phyloP scores from a whole-genome alignment of 306 rosid genomes.

The Acmispon strigosus region DNA sequence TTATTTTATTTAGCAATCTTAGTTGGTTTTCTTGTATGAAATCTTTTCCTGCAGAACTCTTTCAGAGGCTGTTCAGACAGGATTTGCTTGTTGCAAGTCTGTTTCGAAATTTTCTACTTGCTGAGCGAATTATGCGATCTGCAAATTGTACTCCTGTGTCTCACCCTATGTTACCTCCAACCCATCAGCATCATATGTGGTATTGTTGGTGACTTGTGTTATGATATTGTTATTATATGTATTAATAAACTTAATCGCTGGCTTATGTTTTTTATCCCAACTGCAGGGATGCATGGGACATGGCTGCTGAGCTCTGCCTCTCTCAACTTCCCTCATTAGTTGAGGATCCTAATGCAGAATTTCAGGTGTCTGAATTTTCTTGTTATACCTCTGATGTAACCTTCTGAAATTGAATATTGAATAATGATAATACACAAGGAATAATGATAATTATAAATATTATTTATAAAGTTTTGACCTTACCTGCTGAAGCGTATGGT shows the following conservation, averaged over 20 bases:
- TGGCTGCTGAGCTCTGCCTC: constrained; percentile 99
- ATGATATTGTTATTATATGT: constrained; percentile 7
- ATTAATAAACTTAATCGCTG: constrained; percentile 10
- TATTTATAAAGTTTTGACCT: constrained; percentile 4
- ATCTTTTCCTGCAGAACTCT: constrained; percentile 69
- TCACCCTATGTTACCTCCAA: constrained; percentile 81
- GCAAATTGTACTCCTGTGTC: constrained; percentile 98
- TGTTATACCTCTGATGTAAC: background rate
- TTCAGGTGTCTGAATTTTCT: constrained; percentile 49
- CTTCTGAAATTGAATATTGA: constrained; percentile 10
- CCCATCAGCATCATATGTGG: constrained; percentile 99
- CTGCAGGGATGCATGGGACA: constrained; percentile 99
- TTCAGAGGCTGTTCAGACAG: constrained; percentile 94
- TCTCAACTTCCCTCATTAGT: constrained; percentile 91
- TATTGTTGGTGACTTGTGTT: constrained; percentile 30
- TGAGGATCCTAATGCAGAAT: constrained; percentile 79
- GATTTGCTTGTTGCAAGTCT: constrained; percentile 93
- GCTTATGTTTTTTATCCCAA: constrained; percentile 4
- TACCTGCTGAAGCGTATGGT: background rate
- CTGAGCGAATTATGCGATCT: constrained; percentile 96
- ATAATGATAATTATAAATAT: background rate
- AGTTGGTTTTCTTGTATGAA: background rate
- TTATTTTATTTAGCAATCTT: background rate
- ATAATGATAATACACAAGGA: background rate
- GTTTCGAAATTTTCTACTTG: constrained; percentile 89